Conservation (phyloP, 106 monocot species). For the Alisma plantagoaquatica region DNA sequence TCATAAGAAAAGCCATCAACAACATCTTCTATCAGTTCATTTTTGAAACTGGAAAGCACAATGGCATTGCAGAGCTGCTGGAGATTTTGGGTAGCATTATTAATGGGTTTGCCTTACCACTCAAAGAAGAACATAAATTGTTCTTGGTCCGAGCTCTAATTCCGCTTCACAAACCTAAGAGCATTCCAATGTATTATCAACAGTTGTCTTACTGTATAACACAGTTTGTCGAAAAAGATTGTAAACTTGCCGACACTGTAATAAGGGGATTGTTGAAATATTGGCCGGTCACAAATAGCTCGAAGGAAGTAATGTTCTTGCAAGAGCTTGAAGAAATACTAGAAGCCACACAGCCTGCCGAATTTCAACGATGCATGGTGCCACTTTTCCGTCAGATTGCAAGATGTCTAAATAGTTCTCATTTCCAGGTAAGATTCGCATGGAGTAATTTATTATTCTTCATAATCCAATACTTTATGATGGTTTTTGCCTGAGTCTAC, state of each 20-base stretch:
- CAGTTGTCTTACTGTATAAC: conserved; percentile 46
- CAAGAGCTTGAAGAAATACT: conserved; percentile 49
- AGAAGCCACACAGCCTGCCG: conserved; percentile 39
- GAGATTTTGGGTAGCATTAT: conserved; percentile 59
- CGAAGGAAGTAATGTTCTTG: conserved; percentile 56
- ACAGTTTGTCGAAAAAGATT: conserved; percentile 59
- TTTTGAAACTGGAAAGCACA: conserved; percentile 56
- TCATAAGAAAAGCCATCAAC: conserved; percentile 46
- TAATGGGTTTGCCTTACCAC: conserved; percentile 52
- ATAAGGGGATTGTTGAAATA: conserved; percentile 57
- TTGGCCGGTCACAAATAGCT: conserved; percentile 56
- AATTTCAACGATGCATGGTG: conserved; percentile 52
- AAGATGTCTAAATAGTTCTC: conserved; percentile 39
- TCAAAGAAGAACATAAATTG: conserved; percentile 54
- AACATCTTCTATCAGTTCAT: conserved; percentile 54
- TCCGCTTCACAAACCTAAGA: conserved; percentile 60
- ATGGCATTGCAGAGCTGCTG: conserved; percentile 48
- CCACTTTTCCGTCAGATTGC: conserved; percentile 43
- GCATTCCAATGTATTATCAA: conserved; percentile 43
- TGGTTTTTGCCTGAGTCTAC: too few relatives aligned
- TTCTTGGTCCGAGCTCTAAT: conserved; percentile 43
- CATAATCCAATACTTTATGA: too few relatives aligned
- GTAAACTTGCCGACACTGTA: conserved; percentile 46
- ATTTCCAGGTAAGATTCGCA: conserved; percentile 40
- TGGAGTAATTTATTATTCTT: too few relatives aligned